Percentiles rank a stretch among this genome's conserved stretches.
Evolutionary conservation across 2,329 filamentous ascomycete species (phyloP).

Genomic region (Didymella exigua): DNA sequence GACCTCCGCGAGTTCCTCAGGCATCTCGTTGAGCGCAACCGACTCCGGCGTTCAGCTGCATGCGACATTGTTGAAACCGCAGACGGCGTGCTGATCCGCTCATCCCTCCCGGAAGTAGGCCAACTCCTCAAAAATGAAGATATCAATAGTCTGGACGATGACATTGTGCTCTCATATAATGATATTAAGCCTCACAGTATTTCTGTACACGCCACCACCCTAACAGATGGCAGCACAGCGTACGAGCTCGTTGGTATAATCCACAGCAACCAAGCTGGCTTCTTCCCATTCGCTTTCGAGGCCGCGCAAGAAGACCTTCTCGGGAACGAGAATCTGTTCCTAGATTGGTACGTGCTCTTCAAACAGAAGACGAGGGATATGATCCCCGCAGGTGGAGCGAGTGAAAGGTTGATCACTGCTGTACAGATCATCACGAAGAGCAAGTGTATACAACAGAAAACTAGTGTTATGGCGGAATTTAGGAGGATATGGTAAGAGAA

Average conservation of each 20-base stretch:
- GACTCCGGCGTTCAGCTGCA: constrained; percentile 5
- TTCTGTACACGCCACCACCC: not conserved
- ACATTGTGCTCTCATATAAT: constrained; percentile 12
- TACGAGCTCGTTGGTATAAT: constrained; percentile 11
- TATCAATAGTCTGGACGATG: not conserved
- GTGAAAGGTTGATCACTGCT: constrained; percentile 3
- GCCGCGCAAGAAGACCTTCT: constrained; percentile 15
- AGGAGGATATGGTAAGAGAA: constrained; percentile 9
- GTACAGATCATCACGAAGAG: constrained; percentile 12
- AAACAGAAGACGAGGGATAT: constrained; percentile 9
- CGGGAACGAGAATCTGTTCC: constrained; percentile 10
- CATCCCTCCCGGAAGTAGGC: constrained; percentile 8
- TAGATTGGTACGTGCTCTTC: constrained; percentile 13
- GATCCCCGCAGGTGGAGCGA: constrained; percentile 3
- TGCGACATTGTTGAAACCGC: constrained; percentile 12
- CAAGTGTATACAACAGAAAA: constrained; percentile 14
- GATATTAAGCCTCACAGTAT: constrained; percentile 13
- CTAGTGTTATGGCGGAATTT: constrained; percentile 13
- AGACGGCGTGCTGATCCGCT: constrained; percentile 8
- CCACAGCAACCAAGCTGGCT: constrained; percentile 11
- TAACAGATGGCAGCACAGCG: not conserved
- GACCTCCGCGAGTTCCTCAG: constrained; percentile 9
- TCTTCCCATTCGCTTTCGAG: constrained; percentile 13
- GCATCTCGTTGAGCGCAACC: constrained; percentile 9
- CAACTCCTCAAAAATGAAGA: constrained; percentile 12